phyloP scores from a whole-genome alignment of 208 protist genomes.

The Wallacemonas sp. region DNA sequence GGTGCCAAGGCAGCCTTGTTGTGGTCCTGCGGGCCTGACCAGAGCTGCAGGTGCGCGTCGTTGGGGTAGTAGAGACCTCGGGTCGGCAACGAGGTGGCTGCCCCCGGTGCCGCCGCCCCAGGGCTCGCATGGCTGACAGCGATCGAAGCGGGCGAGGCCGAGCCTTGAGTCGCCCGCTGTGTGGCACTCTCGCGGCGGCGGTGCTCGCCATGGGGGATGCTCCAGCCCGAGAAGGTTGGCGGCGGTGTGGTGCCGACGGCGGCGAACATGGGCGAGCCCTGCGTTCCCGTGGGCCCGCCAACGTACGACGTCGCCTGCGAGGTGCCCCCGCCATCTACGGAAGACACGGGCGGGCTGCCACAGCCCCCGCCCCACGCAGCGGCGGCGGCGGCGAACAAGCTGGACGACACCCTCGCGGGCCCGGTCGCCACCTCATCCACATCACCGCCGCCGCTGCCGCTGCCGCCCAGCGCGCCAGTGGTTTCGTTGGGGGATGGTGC shows the following conservation, averaged over 20 bases:
- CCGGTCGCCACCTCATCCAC: too few species aligned
- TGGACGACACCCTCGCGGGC: background rate
- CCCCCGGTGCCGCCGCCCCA: constrained; percentile 21
- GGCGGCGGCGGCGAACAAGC: background rate
- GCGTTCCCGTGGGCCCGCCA: background rate
- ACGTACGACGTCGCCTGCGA: constrained; percentile 1
- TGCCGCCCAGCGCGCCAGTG: background rate
- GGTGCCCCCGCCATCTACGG: background rate
- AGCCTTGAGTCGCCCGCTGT: background rate
- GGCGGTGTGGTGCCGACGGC: background rate
- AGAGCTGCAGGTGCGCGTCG: constrained; percentile 21
- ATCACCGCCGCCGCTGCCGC: background rate
- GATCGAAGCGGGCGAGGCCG: background rate
- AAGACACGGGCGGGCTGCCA: constrained; percentile 1
- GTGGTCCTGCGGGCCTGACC: constrained; percentile 10
- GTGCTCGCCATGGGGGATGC: background rate
- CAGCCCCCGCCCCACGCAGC: background rate
- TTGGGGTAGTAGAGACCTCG: constrained; percentile 16
- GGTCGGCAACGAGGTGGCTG: background rate
- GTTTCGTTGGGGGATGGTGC: too few species aligned
- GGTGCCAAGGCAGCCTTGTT: background rate
- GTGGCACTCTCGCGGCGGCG: background rate
- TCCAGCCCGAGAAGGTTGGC: background rate
- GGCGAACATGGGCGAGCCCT: background rate
- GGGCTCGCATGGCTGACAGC: background rate